Conservation (phyloP, 352 stramenopile species). For the Aphanomyces euteiches region DNA sequence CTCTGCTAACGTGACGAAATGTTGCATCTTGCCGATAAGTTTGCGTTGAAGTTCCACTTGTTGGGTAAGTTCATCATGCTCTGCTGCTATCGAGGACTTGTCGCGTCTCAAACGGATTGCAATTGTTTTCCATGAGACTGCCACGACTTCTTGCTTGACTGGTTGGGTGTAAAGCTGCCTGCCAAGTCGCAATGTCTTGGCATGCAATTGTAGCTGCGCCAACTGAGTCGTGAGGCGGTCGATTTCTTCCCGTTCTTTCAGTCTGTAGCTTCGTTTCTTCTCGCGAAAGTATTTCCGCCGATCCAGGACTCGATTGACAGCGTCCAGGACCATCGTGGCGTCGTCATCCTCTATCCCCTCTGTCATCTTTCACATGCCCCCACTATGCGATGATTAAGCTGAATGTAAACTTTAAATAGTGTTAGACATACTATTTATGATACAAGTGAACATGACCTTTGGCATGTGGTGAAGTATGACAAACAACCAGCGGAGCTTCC, state of each 20-base stretch:
- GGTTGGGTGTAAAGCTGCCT: background rate
- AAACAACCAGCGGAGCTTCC: no score
- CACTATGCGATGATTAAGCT: no score
- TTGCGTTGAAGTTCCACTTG: background rate
- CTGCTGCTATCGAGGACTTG: background rate
- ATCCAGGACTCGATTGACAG: background rate
- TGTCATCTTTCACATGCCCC: no score
- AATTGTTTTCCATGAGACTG: background rate
- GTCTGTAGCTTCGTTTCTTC: background rate
- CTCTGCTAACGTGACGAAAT: background rate
- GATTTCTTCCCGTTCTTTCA: background rate
- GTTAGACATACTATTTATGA: no score
- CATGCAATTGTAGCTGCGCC: background rate
- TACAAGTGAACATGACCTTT: no score
- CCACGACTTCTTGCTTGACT: background rate
- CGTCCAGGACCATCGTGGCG: background rate
- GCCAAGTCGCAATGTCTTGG: background rate
- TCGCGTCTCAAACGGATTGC: background rate
- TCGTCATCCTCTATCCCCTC: background rate
- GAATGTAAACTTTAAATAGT: no score
- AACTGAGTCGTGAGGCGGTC: background rate
- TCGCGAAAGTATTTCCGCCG: slow-evolving; percentile 3
- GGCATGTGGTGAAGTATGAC: no score
- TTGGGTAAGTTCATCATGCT: background rate
- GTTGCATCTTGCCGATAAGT: background rate